Base-by-base conservation (phyloP, 2,329 filamentous ascomycete species). In the Colletotrichum noveboracense region DNA sequence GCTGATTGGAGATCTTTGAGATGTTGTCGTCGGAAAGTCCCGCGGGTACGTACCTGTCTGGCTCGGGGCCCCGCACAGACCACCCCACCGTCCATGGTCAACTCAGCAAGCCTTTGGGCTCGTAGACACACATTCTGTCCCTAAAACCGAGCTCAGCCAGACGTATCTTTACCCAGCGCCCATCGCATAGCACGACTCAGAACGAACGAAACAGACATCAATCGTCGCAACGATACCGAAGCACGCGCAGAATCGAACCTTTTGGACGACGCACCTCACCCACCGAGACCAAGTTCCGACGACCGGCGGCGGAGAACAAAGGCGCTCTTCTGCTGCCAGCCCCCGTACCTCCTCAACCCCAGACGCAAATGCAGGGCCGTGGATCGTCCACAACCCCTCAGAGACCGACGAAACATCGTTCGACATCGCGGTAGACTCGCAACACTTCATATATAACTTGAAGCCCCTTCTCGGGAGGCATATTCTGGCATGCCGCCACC, bases 401-500 rank as follows among this genome's bases (percentile, higher is more conserved):
- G 52, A 66, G 30, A 43, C 60, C 52, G 60, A 70, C 60, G 24
- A 48, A 30, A 69, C 43, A 56, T 70, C 43, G 13, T 52, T 48
- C 68, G 62, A 69, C 68, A 30, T 28, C 30, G 36, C 67, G 56
- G 43, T 66, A 71, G 52, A 71, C 65, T 30, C 34, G 38, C 58
- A 43, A 24, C 14, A 55, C 24, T 62, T 21, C 36, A 55, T 58
- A 28, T 52, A 36, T 7, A 14, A 71, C 61, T 30, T 66, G 62
- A 56, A 21, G 52, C 43, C 65, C 68, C 65, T 43, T 38, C 34
- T 16, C 10, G 62, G 70, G 64, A 73, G 69, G 70, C 64, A 75
- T 66, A 73, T 21, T 48, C 30, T 83, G 82, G 80, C 82, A 85
- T 86, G 85, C 84, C 85, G 82, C 85, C 84, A 78, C 86, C 85